These are phyloP conservation scores for Choricystis sp. DNA, from an alignment of 139 green algal species.

Conservation along the genomic window DNA sequence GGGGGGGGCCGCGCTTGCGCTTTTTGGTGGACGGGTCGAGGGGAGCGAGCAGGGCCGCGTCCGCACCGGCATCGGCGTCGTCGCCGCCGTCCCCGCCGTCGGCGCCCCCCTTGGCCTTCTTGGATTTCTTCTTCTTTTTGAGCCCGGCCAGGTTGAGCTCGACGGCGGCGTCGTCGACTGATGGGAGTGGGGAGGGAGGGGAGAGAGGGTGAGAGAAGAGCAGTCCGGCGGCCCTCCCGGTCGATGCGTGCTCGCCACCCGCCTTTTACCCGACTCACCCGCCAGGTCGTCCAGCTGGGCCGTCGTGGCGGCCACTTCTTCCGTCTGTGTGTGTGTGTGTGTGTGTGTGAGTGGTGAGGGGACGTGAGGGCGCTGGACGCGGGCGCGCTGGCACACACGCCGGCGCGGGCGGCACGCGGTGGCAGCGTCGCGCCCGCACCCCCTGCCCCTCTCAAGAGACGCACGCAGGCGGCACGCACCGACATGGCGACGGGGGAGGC, in stretches of 20 bases:
- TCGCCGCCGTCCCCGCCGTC: slow-evolving; percentile 17
- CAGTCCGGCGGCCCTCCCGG: neutral
- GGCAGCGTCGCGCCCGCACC: too few relatives aligned
- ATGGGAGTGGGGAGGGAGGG: neutral
- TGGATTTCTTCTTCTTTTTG: slow-evolving; percentile 72
- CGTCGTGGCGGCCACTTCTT: neutral
- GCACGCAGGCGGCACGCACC: too few relatives aligned
- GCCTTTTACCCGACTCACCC: neutral
- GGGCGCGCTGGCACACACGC: too few relatives aligned
- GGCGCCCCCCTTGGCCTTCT: slow-evolving; percentile 13
- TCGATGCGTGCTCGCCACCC: neutral
- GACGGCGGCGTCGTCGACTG: slow-evolving; percentile 5
- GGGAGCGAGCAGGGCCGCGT: too few relatives aligned
- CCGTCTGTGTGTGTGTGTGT: neutral
- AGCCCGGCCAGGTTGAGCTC: slow-evolving; percentile 36
- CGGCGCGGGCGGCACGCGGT: too few relatives aligned
- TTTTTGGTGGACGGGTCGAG: too few relatives aligned
- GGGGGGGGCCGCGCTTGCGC: neutral
- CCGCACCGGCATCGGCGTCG: too few relatives aligned
- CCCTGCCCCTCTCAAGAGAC: too few relatives aligned
- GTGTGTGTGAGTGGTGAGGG: neutral
- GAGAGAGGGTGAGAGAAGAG: neutral
- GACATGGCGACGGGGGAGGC: too few relatives aligned
- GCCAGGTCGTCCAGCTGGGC: neutral
- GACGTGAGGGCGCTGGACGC: neutral